phyloP scores from a whole-genome alignment of 2,329 filamentous ascomycete genomes.

The Aspergillus pseudotamarii region DNA sequence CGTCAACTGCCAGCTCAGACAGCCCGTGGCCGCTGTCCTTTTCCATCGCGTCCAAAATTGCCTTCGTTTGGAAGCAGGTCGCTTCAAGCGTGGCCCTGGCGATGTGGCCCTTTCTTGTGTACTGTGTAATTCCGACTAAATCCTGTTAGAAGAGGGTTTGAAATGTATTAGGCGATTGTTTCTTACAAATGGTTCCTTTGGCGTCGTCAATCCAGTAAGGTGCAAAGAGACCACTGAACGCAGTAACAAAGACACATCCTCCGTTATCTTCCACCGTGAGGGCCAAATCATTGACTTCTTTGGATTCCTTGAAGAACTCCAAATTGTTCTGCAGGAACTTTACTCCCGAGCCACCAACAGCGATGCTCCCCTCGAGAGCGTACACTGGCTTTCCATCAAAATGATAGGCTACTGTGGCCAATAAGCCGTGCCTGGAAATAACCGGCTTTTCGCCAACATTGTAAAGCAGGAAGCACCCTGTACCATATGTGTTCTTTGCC shows the following conservation, averaged over 20 bases:
- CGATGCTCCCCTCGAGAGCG: constrained; percentile 81
- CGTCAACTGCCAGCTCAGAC: constrained; percentile 79
- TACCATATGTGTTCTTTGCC: constrained; percentile 90
- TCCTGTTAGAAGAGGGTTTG: neutral
- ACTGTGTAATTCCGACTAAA: constrained; percentile 76
- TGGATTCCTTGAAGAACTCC: constrained; percentile 61
- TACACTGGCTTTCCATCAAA: constrained; percentile 73
- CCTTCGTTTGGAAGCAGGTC: constrained; percentile 89
- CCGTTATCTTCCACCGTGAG: constrained; percentile 73
- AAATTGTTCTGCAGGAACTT: constrained; percentile 72
- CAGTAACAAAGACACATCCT: constrained; percentile 84
- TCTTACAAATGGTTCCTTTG: constrained; percentile 78
- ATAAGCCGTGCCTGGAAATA: constrained; percentile 77
- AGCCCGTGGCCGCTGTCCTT: constrained; percentile 78
- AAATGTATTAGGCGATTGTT: neutral
- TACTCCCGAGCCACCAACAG: constrained; percentile 77
- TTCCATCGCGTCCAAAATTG: constrained; percentile 92
- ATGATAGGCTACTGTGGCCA: constrained; percentile 84
- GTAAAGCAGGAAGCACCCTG: constrained; percentile 85
- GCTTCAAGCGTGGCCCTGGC: constrained; percentile 87
- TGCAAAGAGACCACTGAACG: constrained; percentile 87
- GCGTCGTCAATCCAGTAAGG: constrained; percentile 95
- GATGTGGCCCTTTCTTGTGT: constrained; percentile 83
- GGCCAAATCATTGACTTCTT: constrained; percentile 66
- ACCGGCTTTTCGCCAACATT: constrained; percentile 85